phyloP scores from a whole-genome alignment of 2,329 filamentous ascomycete genomes.

The Exophiala oligosperma region DNA sequence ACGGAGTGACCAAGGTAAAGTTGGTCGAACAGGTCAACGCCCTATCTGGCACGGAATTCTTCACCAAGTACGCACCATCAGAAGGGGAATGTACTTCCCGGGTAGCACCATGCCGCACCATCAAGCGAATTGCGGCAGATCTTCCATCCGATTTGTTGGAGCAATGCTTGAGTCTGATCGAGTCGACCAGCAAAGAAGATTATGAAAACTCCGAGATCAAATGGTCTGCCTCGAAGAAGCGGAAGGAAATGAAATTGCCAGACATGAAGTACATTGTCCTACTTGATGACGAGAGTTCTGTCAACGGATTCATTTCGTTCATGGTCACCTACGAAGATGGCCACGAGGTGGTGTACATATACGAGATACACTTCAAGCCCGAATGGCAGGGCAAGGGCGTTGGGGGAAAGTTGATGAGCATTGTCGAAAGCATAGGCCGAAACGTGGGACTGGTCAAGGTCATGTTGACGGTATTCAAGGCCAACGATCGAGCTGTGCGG shows the following conservation, averaged over 20 bases:
- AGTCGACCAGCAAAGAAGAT: slow-evolving; percentile 53
- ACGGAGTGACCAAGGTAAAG: slow-evolving; percentile 1
- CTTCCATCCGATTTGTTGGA: slow-evolving; percentile 44
- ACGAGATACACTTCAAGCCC: slow-evolving; percentile 59
- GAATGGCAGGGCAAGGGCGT: slow-evolving; percentile 50
- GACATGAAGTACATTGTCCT: slow-evolving; percentile 62
- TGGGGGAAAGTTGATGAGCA: slow-evolving; percentile 51
- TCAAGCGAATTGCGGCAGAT: slow-evolving; percentile 10
- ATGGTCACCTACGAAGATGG: slow-evolving; percentile 59
- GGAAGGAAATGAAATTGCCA: slow-evolving; percentile 57
- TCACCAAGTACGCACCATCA: slow-evolving; percentile 35
- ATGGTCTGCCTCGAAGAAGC: slow-evolving; percentile 57
- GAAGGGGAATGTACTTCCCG: neutral
- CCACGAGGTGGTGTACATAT: slow-evolving; percentile 61
- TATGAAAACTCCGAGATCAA: slow-evolving; percentile 55
- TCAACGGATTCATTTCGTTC: slow-evolving; percentile 53
- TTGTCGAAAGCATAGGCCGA: slow-evolving; percentile 50
- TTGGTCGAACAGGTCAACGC: slow-evolving; percentile 46
- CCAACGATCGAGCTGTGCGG: slow-evolving; percentile 47
- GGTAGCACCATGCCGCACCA: slow-evolving; percentile 3
- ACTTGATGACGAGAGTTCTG: neutral
- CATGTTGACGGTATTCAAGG: slow-evolving; percentile 62
- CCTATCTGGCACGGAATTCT: slow-evolving; percentile 41
- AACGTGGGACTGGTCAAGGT: slow-evolving; percentile 52
- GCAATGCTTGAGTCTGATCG: slow-evolving; percentile 55